Evolutionary conservation across 2,329 filamentous ascomycete species (phyloP).

Genomic region (Alternaria arborescens): DNA sequence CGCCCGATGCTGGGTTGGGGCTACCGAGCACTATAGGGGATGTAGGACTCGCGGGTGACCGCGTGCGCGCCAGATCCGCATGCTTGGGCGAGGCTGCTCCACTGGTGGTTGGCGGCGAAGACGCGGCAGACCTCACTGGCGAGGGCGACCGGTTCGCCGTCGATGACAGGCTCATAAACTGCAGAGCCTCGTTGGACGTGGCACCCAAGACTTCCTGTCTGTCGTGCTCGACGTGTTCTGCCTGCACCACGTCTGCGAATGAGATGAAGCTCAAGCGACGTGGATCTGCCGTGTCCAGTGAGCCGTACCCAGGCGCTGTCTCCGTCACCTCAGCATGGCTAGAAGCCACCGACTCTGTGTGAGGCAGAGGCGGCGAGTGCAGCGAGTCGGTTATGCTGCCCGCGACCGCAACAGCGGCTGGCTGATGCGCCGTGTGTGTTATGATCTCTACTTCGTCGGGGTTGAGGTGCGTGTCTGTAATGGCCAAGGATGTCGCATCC

Average conservation of each 20-base stretch:
- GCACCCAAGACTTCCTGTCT: conserved; percentile 50
- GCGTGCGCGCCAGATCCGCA: conserved; percentile 71
- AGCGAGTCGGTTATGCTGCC: conserved; percentile 46
- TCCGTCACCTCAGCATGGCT: conserved; percentile 40
- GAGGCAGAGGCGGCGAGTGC: conserved; percentile 44
- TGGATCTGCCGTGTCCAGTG: conserved; percentile 79
- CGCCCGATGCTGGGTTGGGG: conserved; percentile 63
- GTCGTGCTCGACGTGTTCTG: conserved; percentile 75
- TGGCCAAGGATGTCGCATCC: conserved; percentile 89
- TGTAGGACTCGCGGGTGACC: conserved; percentile 68
- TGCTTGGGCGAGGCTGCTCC: conserved; percentile 76
- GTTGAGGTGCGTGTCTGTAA: conserved; percentile 84
- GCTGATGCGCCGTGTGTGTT: conserved; percentile 84
- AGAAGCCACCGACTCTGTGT: conserved; percentile 39
- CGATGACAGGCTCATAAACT: conserved; percentile 73
- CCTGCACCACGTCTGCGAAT: conserved; percentile 93
- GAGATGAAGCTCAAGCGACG: conserved; percentile 92
- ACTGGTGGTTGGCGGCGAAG: conserved; percentile 79
- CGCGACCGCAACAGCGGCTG: conserved; percentile 72
- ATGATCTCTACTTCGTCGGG: conserved; percentile 93
- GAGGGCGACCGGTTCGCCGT: conserved; percentile 75
- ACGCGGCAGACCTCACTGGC: conserved; percentile 80
- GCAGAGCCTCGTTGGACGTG: conserved; percentile 67
- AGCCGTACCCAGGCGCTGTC: conserved; percentile 75
- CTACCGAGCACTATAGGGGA: conserved; percentile 56